Evolutionary conservation across 139 green algal species (phyloP), one percentile per base, ranked within the genome.

Genomic region (Chlorella ohadii): DNA sequence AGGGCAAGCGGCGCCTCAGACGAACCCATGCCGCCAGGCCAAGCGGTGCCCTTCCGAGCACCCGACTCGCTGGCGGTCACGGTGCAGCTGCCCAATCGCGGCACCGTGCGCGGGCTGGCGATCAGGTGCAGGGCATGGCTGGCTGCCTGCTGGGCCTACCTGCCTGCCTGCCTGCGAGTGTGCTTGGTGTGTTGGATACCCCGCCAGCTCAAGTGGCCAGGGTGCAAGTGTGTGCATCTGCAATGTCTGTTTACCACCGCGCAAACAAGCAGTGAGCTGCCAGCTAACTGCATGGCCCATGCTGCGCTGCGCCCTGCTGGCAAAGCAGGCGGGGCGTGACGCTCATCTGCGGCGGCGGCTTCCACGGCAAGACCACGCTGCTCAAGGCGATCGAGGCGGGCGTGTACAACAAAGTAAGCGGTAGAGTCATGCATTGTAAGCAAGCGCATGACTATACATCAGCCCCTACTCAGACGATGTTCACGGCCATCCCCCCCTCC

Each of bases 301-400:
- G n/a, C n/a, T n/a, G 15, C 22, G 11, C 15, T 13, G 22, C 51
- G 3, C 3, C 9, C 11, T 59, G 51, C 12, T 22, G 11, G 11
- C 51, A 22, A n/a, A n/a, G n/a, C 75, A 81, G 75, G 33, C n/a
- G 34, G 7, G 93, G 93, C 25, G 87, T 96, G 22, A 96, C 90
- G 17, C 78, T 96, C 23, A 95, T 96, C 64, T 90, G 92, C 20
- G 92, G 92, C 36, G 82, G 93, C 23, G 93, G 93, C 47, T 96
- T 95, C 73, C 87, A 96, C 82, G 93, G 93, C 61, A 96, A 96
- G 82, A 86, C 57, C 67, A 96, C 93, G 31, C 86, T 96, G 81
- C 85, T 96, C 28, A 68, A 93, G 23, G 93, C 93, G 1, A 57
- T 96, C 5, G 86, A 96, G 67, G 64, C 51, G 15, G 93, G 93